Conservation (phyloP, 2,329 filamentous ascomycete genomes). For the Nemania sp. region DNA sequence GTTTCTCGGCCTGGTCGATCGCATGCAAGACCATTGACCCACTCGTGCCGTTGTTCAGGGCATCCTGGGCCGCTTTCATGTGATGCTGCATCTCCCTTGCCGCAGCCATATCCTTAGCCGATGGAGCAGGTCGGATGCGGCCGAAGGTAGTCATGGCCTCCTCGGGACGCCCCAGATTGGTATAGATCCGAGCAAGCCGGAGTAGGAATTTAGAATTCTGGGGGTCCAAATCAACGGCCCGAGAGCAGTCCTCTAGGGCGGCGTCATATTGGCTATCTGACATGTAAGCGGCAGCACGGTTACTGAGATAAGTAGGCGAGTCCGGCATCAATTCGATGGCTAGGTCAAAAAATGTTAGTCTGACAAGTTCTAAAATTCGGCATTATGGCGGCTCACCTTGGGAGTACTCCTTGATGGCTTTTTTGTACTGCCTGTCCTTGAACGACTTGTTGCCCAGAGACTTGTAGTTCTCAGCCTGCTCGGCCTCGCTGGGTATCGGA, state of each 20-base stretch:
- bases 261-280: slow-evolving; percentile 76
- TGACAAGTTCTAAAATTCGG: neutral
- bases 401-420: slow-evolving; percentile 89
- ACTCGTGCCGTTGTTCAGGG: slow-evolving; percentile 71
- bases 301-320: slow-evolving; percentile 88
- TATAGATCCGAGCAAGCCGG: slow-evolving; percentile 87
- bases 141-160: slow-evolving; percentile 84
- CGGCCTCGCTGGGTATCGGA: slow-evolving; percentile 56
- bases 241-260: slow-evolving; percentile 84
- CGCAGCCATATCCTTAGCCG: slow-evolving; percentile 81
- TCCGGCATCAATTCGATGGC: slow-evolving; percentile 85
- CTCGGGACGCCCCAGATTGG: slow-evolving; percentile 79
- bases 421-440: slow-evolving; percentile 87
- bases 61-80: slow-evolving; percentile 77
- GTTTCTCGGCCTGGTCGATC: slow-evolving; percentile 84
- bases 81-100: slow-evolving; percentile 85
- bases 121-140: slow-evolving; percentile 77
- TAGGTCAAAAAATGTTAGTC: slow-evolving; percentile 47
- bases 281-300: slow-evolving; percentile 93
- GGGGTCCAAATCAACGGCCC: slow-evolving; percentile 80
- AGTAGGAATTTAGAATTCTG: slow-evolving; percentile 86
- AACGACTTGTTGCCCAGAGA: slow-evolving; percentile 93
- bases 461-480: slow-evolving; percentile 92
- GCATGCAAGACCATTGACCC: slow-evolving; percentile 92
- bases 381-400: slow-evolving; percentile 66